Evolutionary conservation across 2,329 filamentous ascomycete species (phyloP), one percentile per base, ranked within the genome.

Genomic region (Venturia nashicola): DNA sequence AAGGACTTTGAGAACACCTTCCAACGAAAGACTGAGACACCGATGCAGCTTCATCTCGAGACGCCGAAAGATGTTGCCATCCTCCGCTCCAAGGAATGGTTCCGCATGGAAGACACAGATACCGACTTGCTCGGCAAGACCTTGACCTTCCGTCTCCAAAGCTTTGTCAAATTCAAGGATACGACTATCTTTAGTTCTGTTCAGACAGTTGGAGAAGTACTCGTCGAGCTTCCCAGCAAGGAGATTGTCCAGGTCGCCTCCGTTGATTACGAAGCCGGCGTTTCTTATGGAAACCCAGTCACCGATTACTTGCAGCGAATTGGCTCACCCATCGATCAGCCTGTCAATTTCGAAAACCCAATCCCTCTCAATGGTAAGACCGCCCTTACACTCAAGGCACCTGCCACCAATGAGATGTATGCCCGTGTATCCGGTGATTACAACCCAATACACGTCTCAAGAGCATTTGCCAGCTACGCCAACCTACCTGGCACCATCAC

Each of bases 381-480:
- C 1, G 90, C 92, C 62, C 83, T 99, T 66, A 86, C 88, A 68
- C 83, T 99, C 62, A 92, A 91, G 73, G 93, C 94, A 7, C 94
- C 94, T 64, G 88, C 92, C 20, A 96, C 92, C 64, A 99, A 99
- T 78, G 94, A 99, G 81, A 96, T 90, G 39, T 99, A 99, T 72
- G 95, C 94, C 67, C 90, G 91, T 68, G 94, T 99, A 20, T 99
- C 95, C 61, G 94, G 94, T 59, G 94, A 99, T 75, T 99, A 91
- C 83, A 99, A 99, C 77, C 94, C 94, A 32, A 99, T 99, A 67
- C 94, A 99, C 81, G 94, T 99, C 55, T 97, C 94, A 14, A 89
- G 94, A 64, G 91, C 97, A 64, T 99, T 99, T 78, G 90, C 94
- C 40, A 91, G 86, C 77, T 99, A 97, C 71, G 95, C 94, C 74